Base-by-base conservation (phyloP, 441 rosid genomes). In the Adansonia gregorii region DNA sequence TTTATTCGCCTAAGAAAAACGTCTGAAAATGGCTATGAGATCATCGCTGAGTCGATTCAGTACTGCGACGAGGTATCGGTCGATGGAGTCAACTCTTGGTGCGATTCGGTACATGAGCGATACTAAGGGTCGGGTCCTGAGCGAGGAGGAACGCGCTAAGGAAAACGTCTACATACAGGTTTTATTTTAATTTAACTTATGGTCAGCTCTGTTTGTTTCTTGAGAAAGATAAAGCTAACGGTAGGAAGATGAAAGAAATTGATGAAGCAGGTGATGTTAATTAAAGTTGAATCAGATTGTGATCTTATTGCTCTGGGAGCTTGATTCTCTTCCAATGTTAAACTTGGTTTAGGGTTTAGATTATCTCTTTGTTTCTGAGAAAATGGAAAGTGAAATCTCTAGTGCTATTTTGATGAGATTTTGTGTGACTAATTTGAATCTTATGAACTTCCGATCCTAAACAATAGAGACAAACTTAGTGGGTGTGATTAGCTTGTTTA, bases 91-190 rank as follows among this genome's bases (percentile, higher is more conserved):
- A 27, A 27, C 35, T 27, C 35, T 27, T 27, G 87, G 86, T 17
- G 85, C 83, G 24, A 76, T 82, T 82, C 92, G 93, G 19, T 82
- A 76, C 85, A 87, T 90, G 82, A 84, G 90, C 78, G 94, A 91
- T 69, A 88, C 31, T 71, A 87, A 75, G 81, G 95, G 96, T 27
- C 89, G 90, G 58, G n/a, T 93, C 69, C 87, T 93, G 46, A 87
- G 94, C 79, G 95, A 93, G 72, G 97, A 93, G 88, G 97, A 93
- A 67, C 95, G 88, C 69, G 98, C 94, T 20, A 86, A 87, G 7
- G 97, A 92, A 86, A 86, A n/a, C 85, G 82, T 93, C 61, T 93
- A 90, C 82, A 89, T 92, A 67, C 89, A 92, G 97, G 97, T 90
- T 27, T 27, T 27, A 27, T 27, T 27, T 27, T 27, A 45, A 14